Percentiles rank a stretch among this genome's conserved stretches.
Evolutionary conservation across 225 moss, liverwort and hornwort genomes (phyloP).

Genomic region (Climacium dendroides): DNA sequence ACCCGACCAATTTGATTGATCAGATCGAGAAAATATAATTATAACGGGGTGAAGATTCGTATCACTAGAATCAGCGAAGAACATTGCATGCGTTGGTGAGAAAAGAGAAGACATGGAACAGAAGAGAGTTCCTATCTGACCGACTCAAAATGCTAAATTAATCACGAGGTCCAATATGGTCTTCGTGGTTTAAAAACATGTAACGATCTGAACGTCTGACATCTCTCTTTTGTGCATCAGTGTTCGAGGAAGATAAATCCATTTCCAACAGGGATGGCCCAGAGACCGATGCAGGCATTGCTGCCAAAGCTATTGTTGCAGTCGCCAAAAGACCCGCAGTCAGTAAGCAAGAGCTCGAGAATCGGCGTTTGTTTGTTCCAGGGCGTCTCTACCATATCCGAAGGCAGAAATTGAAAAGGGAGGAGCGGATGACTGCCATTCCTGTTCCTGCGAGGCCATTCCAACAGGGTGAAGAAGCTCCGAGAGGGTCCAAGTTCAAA

Average conservation of each 20-base stretch:
- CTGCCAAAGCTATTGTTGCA: slow-evolving; percentile 17
- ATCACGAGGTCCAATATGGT: not conserved
- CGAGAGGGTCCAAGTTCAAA: slow-evolving; percentile 24
- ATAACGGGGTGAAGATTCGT: no score
- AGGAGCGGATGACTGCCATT: not conserved
- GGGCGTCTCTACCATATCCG: slow-evolving; percentile 40
- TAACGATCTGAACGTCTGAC: not conserved
- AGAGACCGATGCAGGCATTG: slow-evolving; percentile 14
- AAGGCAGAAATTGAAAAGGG: slow-evolving; percentile 4
- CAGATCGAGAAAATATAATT: not conserved
- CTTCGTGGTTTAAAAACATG: not conserved
- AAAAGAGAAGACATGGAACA: no score
- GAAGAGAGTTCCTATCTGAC: no score
- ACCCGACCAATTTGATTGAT: not conserved
- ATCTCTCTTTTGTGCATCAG: not conserved
- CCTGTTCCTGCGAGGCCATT: slow-evolving; percentile 17
- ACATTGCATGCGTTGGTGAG: no score
- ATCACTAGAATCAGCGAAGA: no score
- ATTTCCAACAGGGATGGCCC: not conserved
- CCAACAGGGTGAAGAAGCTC: not conserved
- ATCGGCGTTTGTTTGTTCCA: slow-evolving; percentile 16
- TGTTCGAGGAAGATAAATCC: slow-evolving; percentile 2
- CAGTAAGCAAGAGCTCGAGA: slow-evolving; percentile 27
- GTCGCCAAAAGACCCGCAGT: slow-evolving; percentile 3
- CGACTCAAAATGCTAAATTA: no score